A percentile compares a stretch with the other conserved stretches of the same genome.
Evolutionary conservation across 23 red algal genomes (phyloP).

Genomic region (Gracilaria domingensis): DNA sequence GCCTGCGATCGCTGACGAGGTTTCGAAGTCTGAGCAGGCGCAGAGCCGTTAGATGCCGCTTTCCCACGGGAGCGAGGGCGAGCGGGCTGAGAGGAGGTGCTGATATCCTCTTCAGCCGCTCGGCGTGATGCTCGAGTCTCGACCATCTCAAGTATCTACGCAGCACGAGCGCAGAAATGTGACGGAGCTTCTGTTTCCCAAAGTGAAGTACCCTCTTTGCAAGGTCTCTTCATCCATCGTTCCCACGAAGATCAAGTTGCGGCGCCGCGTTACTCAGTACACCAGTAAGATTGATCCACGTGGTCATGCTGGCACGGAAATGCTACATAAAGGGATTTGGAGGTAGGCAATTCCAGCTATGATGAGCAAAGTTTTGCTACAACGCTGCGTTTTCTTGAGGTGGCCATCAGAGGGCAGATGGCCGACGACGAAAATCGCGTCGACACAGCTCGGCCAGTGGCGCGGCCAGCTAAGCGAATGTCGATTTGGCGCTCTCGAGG

Average conservation of each 20-base stretch:
- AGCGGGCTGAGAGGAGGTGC: background rate
- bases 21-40: background rate
- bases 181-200: too few species aligned
- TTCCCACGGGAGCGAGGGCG: background rate
- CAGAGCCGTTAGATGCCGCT: background rate
- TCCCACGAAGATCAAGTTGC: too few species aligned
- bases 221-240: too few species aligned
- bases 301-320: background rate
- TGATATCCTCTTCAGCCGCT: slow-evolving; percentile 4
- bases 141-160: background rate
- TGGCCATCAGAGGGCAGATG: too few species aligned
- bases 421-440: too few species aligned
- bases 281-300: background rate
- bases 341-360: too few species aligned
- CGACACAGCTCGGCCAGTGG: background rate
- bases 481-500: background rate
- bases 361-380: too few species aligned
- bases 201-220: too few species aligned
- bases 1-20: background rate
- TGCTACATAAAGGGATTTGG: background rate
- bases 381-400: too few species aligned
- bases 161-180: too few species aligned
- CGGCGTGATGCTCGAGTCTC: slow-evolving; percentile 28
- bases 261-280: too few species aligned
- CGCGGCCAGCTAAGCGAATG: background rate